These are phyloP conservation scores for Diversispora eburnea DNA, from an alignment of 192 early-diverging fungal genomes.

Conservation along the genomic window DNA sequence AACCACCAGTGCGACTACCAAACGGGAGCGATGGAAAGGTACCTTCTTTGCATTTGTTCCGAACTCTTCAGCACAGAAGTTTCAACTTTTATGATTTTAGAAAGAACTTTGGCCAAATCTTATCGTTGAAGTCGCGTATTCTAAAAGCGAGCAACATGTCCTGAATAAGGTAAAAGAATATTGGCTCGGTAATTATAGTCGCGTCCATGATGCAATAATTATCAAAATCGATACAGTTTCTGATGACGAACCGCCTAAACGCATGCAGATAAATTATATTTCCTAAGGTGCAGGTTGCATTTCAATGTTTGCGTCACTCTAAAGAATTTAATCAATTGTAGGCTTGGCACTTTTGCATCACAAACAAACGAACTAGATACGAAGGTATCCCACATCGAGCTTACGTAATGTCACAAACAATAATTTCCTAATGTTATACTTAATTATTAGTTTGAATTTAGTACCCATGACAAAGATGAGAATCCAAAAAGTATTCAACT, in stretches of 20 bases:
- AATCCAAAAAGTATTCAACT: background rate
- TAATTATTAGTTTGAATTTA: conserved; percentile 24
- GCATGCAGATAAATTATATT: conserved; percentile 15
- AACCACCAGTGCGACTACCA: background rate
- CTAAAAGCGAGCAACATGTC: background rate
- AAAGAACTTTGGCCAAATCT: conserved; percentile 3
- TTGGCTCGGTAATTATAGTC: background rate
- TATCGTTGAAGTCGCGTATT: conserved; percentile 12
- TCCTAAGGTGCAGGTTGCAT: background rate
- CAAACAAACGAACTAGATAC: background rate
- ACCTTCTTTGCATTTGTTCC: background rate
- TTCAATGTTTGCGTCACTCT: conserved; percentile 7
- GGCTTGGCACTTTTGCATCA: conserved; percentile 17
- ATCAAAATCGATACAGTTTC: conserved; percentile 11
- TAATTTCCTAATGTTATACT: background rate
- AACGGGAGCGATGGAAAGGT: conserved; percentile 1
- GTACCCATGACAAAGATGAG: background rate
- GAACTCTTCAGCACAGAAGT: background rate
- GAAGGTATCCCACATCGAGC: background rate
- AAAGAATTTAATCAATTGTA: conserved; percentile 9
- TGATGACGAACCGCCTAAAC: background rate
- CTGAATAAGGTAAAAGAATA: background rate
- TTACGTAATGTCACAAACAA: conserved; percentile 1
- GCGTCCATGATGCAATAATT: background rate
- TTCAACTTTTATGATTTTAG: conserved; percentile 4